These are phyloP conservation scores for Zarea fungicola DNA, from an alignment of 2,329 filamentous ascomycete species.

Conservation along the genomic window DNA sequence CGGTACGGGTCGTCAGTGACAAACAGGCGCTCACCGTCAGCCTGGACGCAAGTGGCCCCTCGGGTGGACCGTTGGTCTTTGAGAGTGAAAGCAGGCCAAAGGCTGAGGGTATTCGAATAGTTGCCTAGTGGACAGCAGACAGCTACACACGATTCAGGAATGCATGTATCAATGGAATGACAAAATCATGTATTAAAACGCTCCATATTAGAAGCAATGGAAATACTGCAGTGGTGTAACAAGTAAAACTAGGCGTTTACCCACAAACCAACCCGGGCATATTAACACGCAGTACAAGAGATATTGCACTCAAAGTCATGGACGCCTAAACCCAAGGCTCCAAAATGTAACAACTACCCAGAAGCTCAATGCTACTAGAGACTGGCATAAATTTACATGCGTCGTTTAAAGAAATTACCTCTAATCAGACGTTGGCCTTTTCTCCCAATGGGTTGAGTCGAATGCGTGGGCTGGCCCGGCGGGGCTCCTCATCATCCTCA, in stretches of 20 bases:
- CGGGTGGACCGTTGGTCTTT: conserved; percentile 61
- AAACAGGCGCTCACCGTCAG: conserved; percentile 67
- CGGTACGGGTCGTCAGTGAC: conserved; percentile 68
- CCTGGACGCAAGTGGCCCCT: conserved; percentile 60
- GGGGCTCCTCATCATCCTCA: conserved; percentile 44
- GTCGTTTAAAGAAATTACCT: too few species aligned
- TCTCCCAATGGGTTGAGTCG: conserved; percentile 19
- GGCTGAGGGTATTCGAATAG: conserved; percentile 1
- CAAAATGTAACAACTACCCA: background rate
- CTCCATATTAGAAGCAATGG: conserved; percentile 2
- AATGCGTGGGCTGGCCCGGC: conserved; percentile 23
- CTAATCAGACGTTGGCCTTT: background rate
- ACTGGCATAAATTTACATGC: too few species aligned
- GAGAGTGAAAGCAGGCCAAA: conserved; percentile 46
- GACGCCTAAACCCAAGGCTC: background rate
- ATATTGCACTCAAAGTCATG: background rate
- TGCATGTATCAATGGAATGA: background rate
- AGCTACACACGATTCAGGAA: background rate
- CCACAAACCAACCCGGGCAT: background rate
- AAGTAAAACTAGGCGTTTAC: background rate
- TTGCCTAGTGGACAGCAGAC: background rate
- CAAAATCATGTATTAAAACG: background rate
- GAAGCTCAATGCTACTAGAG: background rate
- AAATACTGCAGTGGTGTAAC: too few species aligned
- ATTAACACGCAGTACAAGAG: background rate